Evolutionary conservation across 345 rosid species (phyloP).

Genomic region (Lepidium sativum): DNA sequence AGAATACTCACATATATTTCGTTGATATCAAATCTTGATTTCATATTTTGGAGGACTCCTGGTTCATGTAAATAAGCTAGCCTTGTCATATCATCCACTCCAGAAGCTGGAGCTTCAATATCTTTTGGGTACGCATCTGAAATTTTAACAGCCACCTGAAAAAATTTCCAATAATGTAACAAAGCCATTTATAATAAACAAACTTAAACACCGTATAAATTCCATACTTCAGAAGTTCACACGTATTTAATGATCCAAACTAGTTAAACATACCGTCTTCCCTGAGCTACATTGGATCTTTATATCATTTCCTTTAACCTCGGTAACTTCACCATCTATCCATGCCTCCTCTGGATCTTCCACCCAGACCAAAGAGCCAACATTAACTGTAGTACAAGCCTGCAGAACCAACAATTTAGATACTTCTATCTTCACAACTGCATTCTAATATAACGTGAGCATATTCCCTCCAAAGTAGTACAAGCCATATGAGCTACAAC

Average conservation of each 20-base stretch:
- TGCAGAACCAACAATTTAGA: slow-evolving; percentile 5
- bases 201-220: neutral
- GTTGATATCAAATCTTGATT: slow-evolving; percentile 88
- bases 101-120: slow-evolving; percentile 76
- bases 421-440: too few relatives aligned
- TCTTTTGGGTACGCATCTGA: slow-evolving; percentile 78
- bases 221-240: neutral
- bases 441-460: too few relatives aligned
- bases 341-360: slow-evolving; percentile 83
- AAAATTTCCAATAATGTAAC: neutral
- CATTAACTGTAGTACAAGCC: slow-evolving; percentile 40
- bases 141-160: slow-evolving; percentile 61
- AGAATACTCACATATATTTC: slow-evolving; percentile 77
- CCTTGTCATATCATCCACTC: slow-evolving; percentile 98
- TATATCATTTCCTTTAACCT: slow-evolving; percentile 53
- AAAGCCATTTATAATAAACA: neutral
- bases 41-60: slow-evolving; percentile 87
- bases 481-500: too few relatives aligned
- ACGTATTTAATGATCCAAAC: neutral
- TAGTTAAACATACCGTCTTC: slow-evolving; percentile 50
- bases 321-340: slow-evolving; percentile 84
- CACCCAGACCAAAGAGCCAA: slow-evolving; percentile 86
- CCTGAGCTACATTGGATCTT: slow-evolving; percentile 84
- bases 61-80: slow-evolving; percentile 97
- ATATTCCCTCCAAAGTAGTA: too few relatives aligned